Base-by-base conservation (phyloP, 192 early-diverging fungal genomes). In the Pilaira anomala region DNA sequence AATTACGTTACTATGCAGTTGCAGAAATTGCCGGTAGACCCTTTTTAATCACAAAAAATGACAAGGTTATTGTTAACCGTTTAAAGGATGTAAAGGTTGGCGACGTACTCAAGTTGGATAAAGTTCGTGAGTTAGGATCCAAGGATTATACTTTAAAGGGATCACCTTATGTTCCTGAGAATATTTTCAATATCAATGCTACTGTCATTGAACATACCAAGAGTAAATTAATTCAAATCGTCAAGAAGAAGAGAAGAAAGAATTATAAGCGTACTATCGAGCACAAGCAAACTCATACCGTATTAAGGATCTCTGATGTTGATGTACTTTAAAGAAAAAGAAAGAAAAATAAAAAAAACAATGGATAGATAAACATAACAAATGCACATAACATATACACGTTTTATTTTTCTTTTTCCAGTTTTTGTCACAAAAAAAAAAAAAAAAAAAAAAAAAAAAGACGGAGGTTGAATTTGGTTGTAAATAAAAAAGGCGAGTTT, bases 181-280 rank as follows among this genome's bases (percentile, higher is more conserved):
- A 78, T 12, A 85, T 87, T 42, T 90, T 83, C 61, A 79, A 69
- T 48, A 87, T 98, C 63, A 83, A 91, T 69, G 94, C 93, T 14
- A 89, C 88, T 0, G 92, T 94, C 0, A 84, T 95, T 44, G 95
- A 98, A 74, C 94, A 98, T 53, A 80, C 93, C 12, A 86, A 85
- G 69, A 85, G 89, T 54, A 84, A 88, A 62, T 78, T 83, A 41
- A 76, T 89, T 33, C 77, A 78, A n/a, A 85, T 86, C 16, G 77
- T 86, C 52, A 93, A 93, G 72, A 91, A 88, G 80, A 89, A 89
- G 77, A 83, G 81, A 77, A 87, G 88, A 76, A 93, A 88, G 54
- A 83, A 85, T 42, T 83, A 85, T 72, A 84, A 84, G 74, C 82
- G 85, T 51, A 81, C 81, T 3, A 80, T 87, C 46, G 77, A 78